A percentile compares a stretch with the other conserved stretches of the same genome.
Evolutionary conservation across 75 land plant genomes (phyloP).

Genomic region (Pinus albicaulis): DNA sequence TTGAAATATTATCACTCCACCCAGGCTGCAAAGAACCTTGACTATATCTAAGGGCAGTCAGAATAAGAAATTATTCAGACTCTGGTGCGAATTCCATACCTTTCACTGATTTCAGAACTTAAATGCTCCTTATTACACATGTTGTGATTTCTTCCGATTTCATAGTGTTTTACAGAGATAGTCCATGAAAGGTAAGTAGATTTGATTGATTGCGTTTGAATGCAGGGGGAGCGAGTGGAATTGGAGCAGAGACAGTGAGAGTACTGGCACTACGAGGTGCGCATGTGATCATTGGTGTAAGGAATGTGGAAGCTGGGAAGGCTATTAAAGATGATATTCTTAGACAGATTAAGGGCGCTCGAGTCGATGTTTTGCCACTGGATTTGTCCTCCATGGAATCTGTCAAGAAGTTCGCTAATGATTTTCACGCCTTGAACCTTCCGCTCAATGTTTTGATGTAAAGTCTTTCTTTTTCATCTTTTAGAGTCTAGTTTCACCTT

Average conservation of each 20-base stretch:
- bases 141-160: no score
- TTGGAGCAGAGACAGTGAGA: constrained; percentile 57
- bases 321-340: constrained; percentile 38
- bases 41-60: no score
- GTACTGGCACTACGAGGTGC: constrained; percentile 56
- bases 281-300: constrained; percentile 44
- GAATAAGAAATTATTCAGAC: no score
- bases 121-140: no score
- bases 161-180: no score
- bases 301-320: constrained; percentile 40
- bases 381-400: constrained; percentile 58
- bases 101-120: no score
- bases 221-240: constrained; percentile 65
- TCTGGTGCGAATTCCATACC: no score
- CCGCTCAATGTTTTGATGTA: constrained; percentile 71
- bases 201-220: background rate
- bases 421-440: constrained; percentile 37
- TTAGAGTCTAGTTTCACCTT: no score
- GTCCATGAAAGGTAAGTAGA: no score
- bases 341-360: constrained; percentile 20
- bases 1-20: no score
- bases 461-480: background rate
- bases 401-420: constrained; percentile 32
- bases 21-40: no score
- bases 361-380: constrained; percentile 34